Percentiles rank a stretch among this genome's conserved stretches.
Conservation (phyloP, 2,329 filamentous ascomycete species). For the Thermoascus crustaceus region DNA sequence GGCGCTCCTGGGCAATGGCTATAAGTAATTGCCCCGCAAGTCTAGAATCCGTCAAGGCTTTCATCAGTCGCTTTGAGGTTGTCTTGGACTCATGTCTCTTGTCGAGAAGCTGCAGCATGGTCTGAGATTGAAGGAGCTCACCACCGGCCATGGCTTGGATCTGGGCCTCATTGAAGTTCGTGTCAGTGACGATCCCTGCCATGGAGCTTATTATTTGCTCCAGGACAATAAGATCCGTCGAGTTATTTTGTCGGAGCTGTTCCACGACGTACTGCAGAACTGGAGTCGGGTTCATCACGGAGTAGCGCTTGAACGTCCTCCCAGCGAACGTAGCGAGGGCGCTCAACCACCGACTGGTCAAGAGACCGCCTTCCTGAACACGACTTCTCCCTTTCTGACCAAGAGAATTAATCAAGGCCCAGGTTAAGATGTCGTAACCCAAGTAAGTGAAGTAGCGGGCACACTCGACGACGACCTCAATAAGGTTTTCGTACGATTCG, state of each 20-base stretch:
- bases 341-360: constrained; percentile 87
- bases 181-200: constrained; percentile 82
- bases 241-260: constrained; percentile 73
- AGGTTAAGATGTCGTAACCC: constrained; percentile 87
- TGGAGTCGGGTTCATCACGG: constrained; percentile 72
- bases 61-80: constrained; percentile 72
- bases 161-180: constrained; percentile 82
- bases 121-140: constrained; percentile 68
- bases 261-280: constrained; percentile 83
- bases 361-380: constrained; percentile 57
- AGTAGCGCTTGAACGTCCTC: constrained; percentile 79
- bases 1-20: constrained; percentile 80
- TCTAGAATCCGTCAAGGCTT: constrained; percentile 66
- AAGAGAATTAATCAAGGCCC: constrained; percentile 73
- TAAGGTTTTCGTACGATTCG: constrained; percentile 89
- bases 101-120: constrained; percentile 71
- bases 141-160: constrained; percentile 84
- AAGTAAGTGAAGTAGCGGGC: constrained; percentile 88
- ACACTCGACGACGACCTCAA: constrained; percentile 89
- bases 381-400: constrained; percentile 50
- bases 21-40: constrained; percentile 79
- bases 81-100: constrained; percentile 66
- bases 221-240: constrained; percentile 83
- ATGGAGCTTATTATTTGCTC: constrained; percentile 86
- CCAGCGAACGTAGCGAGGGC: constrained; percentile 86